A percentile compares a stretch with the other conserved stretches of the same genome.
These are phyloP conservation scores for Fusarium sp. DNA, from an alignment of 2,329 filamentous ascomycete genomes.

Conservation along the genomic window DNA sequence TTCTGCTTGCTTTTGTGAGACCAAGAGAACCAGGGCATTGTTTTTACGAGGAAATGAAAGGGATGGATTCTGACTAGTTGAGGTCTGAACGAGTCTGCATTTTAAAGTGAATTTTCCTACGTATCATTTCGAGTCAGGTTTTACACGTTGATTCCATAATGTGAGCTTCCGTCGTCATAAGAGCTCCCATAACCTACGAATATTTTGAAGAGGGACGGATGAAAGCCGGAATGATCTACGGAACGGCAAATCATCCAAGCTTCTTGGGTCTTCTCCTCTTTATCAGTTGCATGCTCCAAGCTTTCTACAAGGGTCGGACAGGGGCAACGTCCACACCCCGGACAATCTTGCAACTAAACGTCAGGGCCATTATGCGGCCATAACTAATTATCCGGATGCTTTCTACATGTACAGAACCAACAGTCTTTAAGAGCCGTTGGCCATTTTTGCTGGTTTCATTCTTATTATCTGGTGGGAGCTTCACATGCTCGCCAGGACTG, in stretches of 20 bases:
- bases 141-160: background rate
- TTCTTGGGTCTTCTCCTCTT: background rate
- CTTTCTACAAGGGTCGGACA: background rate
- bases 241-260: background rate
- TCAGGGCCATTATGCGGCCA: background rate
- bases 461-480: background rate
- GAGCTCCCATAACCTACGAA: background rate
- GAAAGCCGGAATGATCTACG: background rate
- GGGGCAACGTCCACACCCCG: background rate
- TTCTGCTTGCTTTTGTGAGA: slow-evolving; percentile 1
- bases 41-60: background rate
- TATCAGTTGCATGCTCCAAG: background rate
- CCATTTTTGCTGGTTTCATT: background rate
- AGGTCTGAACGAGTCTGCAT: background rate
- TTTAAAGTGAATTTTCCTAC: background rate
- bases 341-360: background rate
- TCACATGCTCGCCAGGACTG: background rate
- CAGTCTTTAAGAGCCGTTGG: background rate
- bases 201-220: background rate
- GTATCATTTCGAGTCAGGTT: background rate
- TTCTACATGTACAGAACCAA: background rate
- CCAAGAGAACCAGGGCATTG: background rate
- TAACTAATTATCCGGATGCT: background rate
- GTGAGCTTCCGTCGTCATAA: background rate
- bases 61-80: background rate